A percentile compares a stretch with the other conserved stretches of the same genome.
phyloP scores from a whole-genome alignment of 1,284 basidiomycete species.

The Cutaneotrichosporon sp. region DNA sequence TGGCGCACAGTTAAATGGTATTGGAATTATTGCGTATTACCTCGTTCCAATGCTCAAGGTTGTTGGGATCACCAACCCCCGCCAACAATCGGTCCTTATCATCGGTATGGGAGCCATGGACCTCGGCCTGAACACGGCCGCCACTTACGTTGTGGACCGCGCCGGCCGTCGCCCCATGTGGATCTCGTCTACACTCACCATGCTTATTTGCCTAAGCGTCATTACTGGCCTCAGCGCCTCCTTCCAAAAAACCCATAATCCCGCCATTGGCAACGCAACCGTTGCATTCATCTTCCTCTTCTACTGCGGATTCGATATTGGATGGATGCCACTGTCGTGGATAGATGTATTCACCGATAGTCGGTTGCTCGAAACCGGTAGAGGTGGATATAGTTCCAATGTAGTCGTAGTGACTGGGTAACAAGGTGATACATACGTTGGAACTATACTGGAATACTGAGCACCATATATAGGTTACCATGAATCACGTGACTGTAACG shows the following conservation, averaged over 20 bases:
- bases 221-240: conserved; percentile 14
- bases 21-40: conserved; percentile 22
- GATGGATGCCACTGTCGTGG: conserved; percentile 7
- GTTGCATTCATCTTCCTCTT: conserved; percentile 29
- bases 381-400: no score
- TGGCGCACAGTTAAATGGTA: conserved; percentile 17
- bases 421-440: no score
- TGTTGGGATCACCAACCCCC: conserved; percentile 21
- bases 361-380: no score
- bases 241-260: conserved; percentile 16
- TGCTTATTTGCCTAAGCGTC: conserved; percentile 25
- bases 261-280: conserved; percentile 12
- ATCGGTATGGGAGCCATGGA: conserved; percentile 22
- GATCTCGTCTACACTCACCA: conserved; percentile 24
- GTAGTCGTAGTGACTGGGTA: no score
- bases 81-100: conserved; percentile 17
- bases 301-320: conserved; percentile 16
- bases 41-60: conserved; percentile 25
- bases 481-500: no score
- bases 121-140: conserved; percentile 12
- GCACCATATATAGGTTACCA: no score
- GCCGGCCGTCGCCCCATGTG: conserved; percentile 24
- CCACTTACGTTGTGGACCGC: conserved; percentile 10
- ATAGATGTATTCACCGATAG: no score
- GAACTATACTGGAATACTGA: no score